Conservation (phyloP, 345 rosid species). For the Hirschfeldia incana region DNA sequence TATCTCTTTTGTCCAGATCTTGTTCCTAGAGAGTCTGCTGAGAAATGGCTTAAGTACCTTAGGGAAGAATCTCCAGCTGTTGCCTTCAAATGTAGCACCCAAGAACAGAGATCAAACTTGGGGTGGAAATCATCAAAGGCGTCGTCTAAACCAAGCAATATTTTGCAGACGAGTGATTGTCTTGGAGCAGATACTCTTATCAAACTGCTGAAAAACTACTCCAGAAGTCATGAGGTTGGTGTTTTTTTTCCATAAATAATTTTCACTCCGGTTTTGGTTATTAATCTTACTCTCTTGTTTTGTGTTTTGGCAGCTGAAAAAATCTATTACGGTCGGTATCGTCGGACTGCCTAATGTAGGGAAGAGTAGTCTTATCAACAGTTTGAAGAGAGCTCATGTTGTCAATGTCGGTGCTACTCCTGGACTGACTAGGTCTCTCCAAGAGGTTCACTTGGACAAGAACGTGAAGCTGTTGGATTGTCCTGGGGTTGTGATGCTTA, state of each 20-base stretch:
- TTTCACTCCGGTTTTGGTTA: background rate
- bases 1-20: slow-evolving; percentile 56
- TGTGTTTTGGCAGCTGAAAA: slow-evolving; percentile 68
- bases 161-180: slow-evolving; percentile 91
- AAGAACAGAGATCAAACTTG: slow-evolving; percentile 85
- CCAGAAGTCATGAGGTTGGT: slow-evolving; percentile 87
- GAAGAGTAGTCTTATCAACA: slow-evolving; percentile 97
- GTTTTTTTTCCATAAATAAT: background rate
- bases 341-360: slow-evolving; percentile 98
- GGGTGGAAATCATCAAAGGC: slow-evolving; percentile 84
- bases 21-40: slow-evolving; percentile 92
- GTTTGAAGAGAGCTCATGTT: slow-evolving; percentile 90
- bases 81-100: slow-evolving; percentile 96
- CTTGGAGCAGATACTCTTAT: slow-evolving; percentile 95
- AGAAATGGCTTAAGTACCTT: slow-evolving; percentile 91
- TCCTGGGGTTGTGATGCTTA: slow-evolving; percentile 97
- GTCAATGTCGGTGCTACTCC: slow-evolving; percentile 96
- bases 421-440: slow-evolving; percentile 88
- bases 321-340: slow-evolving; percentile 90
- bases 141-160: slow-evolving; percentile 62
- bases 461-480: slow-evolving; percentile 91
- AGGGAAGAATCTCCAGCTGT: slow-evolving; percentile 95
- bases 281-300: slow-evolving; percentile 7
- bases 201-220: slow-evolving; percentile 87
- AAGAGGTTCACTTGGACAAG: slow-evolving; percentile 94